Percentiles rank a stretch among this genome's conserved stretches.
Evolutionary conservation across 257 asterid genomes (phyloP).

Genomic region (Nicotiana attenuata): DNA sequence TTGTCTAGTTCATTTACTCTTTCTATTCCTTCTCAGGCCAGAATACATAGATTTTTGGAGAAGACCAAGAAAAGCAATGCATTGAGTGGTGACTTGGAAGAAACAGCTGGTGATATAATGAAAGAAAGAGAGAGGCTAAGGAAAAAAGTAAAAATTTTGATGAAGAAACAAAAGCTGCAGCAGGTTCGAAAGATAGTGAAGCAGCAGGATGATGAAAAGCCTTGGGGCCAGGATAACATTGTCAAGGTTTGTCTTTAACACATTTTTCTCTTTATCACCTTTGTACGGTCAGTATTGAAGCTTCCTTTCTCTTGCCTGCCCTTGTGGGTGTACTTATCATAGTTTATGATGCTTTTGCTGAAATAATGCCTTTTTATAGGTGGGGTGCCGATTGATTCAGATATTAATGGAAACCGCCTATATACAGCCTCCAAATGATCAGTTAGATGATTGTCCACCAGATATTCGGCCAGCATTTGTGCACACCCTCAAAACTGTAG

Average conservation of each 20-base stretch:
- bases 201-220: constrained; percentile 52
- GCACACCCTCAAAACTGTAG: constrained; percentile 66
- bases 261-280: not conserved
- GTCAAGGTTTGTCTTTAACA: constrained; percentile 48
- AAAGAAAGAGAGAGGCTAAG: constrained; percentile 53
- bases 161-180: constrained; percentile 66
- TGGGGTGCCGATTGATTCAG: constrained; percentile 89
- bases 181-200: constrained; percentile 65
- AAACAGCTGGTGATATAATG: constrained; percentile 38
- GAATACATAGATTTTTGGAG: constrained; percentile 76
- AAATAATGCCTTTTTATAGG: constrained; percentile 39
- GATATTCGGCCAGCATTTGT: constrained; percentile 93
- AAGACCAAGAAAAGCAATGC: constrained; percentile 69
- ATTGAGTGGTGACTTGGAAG: constrained; percentile 48
- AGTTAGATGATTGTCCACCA: constrained; percentile 63
- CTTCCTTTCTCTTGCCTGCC: not conserved
- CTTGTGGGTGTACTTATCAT: not conserved
- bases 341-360: not conserved
- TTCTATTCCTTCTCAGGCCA: constrained; percentile 47
- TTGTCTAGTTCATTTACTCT: constrained; percentile 10
- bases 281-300: not conserved
- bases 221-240: constrained; percentile 94
- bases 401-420: constrained; percentile 71
- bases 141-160: constrained; percentile 61
- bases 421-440: constrained; percentile 81